Conservation (phyloP, 164 flowering plant genomes). For the Tetrastigma voinierianum region DNA sequence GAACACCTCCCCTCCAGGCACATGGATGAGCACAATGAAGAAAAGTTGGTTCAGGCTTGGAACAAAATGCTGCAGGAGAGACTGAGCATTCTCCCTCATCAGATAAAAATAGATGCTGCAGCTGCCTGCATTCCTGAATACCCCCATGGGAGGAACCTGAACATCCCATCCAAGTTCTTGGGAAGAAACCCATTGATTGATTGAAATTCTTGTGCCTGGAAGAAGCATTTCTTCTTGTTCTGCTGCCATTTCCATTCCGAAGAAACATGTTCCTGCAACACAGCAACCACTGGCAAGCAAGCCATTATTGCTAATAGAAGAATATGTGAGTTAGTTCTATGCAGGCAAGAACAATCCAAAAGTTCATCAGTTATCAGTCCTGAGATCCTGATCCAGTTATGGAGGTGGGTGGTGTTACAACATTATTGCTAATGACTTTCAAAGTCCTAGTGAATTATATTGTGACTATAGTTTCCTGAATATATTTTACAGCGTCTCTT, state of each 20-base stretch:
- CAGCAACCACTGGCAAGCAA: slow-evolving; percentile 58
- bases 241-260: slow-evolving; percentile 47
- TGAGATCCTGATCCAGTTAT: slow-evolving; percentile 11
- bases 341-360: slow-evolving; percentile 2
- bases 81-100: slow-evolving; percentile 62
- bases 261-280: slow-evolving; percentile 43
- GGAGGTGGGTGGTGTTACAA: too few relatives aligned
- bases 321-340: slow-evolving; percentile 17
- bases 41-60: slow-evolving; percentile 86
- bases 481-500: too few relatives aligned
- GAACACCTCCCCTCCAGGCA: slow-evolving; percentile 62
- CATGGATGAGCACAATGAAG: slow-evolving; percentile 92
- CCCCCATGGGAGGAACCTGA: slow-evolving; percentile 90
- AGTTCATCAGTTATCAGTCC: slow-evolving; percentile 7
- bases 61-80: slow-evolving; percentile 86
- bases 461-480: too few relatives aligned
- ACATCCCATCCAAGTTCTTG: slow-evolving; percentile 85
- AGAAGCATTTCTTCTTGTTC: slow-evolving; percentile 87
- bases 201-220: slow-evolving; percentile 95
- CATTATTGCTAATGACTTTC: too few relatives aligned
- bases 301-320: slow-evolving; percentile 64
- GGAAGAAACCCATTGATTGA: slow-evolving; percentile 82
- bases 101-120: slow-evolving; percentile 77
- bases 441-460: too few relatives aligned
- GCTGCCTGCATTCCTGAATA: slow-evolving; percentile 88